Base-by-base conservation (phyloP, 106 monocot species). In the Apostasia ramifera region DNA sequence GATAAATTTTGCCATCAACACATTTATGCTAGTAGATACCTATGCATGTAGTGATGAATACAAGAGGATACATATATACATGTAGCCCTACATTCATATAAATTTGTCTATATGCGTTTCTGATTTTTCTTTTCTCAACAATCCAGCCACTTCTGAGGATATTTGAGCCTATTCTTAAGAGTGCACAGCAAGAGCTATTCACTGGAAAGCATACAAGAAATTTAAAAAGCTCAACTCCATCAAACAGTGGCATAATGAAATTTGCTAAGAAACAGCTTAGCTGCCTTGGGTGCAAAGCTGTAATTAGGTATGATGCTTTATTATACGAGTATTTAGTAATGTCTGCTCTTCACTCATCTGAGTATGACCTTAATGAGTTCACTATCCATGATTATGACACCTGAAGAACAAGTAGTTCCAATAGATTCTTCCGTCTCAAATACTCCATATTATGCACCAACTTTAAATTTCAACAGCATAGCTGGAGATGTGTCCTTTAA, bases 81-180 rank as follows among this genome's bases (percentile, higher is more conserved):
- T 11, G 3, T 8, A 4, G 44, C 41, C 11, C 1, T 10, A 14
- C 11, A 6, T 63, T 53, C 47, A 61, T 1, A 4, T 12, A 48
- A 39, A 1, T 50, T 39, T 12, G 12, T 55, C 15, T 40, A 9
- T 55, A 9, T 12, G 2, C 8, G 3, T 37, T 14, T 39, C 60
- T 11, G 47, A 11, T 59, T 1, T 26, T 26, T 26, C 26, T 52
- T 40, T 14, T 66, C 60, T 57, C 4, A 26, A 66, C 68, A 37
- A 51, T 69, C 41, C 86, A 97, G 97, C 92, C 97, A 63, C 82
- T 97, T 61, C 70, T 97, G 84, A 84, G 92, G 81, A 97, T 97
- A 79, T 97, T 97, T 80, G 97, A 97, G 76, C 97, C 92, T 47
- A 97, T 97, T 79, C 70, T 97, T 68, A 92, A 92, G 79, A 97